These are phyloP conservation scores for Chlamydomonas sphaeroides DNA, from an alignment of 139 green algal genomes.

Conservation along the genomic window DNA sequence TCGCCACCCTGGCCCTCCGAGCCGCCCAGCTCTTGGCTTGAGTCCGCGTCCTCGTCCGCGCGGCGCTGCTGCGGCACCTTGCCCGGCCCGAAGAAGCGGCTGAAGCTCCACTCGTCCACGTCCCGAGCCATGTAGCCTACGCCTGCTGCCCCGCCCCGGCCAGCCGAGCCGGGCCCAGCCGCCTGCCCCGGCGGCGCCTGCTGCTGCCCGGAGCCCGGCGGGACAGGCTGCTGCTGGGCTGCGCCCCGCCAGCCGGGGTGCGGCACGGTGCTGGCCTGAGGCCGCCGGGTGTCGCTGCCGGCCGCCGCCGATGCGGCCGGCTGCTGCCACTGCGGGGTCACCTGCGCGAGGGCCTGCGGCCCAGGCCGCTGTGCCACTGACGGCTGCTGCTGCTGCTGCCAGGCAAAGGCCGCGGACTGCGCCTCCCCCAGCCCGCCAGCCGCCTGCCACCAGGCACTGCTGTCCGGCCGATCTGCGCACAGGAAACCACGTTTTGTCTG, in stretches of 20 bases:
- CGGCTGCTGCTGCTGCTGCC: not conserved
- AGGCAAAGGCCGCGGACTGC: not conserved
- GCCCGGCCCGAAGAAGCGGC: conserved; percentile 25
- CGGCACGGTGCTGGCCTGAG: no score
- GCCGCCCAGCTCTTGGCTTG: not conserved
- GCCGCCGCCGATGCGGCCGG: not conserved
- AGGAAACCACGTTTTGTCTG: no score
- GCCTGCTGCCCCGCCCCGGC: not conserved
- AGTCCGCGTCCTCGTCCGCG: not conserved
- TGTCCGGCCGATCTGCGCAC: conserved; percentile 5
- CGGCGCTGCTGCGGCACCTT: not conserved
- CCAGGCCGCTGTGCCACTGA: no score
- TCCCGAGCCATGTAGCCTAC: not conserved
- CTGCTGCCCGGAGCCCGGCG: not conserved
- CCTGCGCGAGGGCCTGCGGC: not conserved
- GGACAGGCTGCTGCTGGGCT: no score
- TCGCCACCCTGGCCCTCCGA: no score
- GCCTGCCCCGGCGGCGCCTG: no score
- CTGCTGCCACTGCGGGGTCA: not conserved
- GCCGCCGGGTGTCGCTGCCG: no score
- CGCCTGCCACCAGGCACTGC: conserved; percentile 20
- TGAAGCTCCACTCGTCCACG: conserved; percentile 39
- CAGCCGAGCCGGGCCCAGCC: not conserved
- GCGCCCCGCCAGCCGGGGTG: no score
- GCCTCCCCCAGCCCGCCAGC: not conserved